Evolutionary conservation across 225 moss, liverwort and hornwort species (phyloP).

Genomic region (Bryoerythrophyllum caledonicum): DNA sequence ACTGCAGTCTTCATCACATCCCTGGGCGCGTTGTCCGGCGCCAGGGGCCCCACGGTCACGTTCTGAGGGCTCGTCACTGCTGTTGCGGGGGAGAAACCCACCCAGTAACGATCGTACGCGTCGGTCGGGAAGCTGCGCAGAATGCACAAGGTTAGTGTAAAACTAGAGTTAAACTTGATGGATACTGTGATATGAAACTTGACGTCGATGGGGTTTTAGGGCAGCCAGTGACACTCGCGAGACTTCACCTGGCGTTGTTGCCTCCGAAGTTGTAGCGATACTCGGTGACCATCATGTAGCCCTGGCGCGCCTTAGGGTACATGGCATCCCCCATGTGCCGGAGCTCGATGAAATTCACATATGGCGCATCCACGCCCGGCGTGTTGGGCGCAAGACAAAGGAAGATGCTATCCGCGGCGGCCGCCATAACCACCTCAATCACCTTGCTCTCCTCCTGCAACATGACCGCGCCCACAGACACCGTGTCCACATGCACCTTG

Average conservation of each 20-base stretch:
- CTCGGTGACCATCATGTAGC: slow-evolving; percentile 28
- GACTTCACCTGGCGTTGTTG: slow-evolving; percentile 8
- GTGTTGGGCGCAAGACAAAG: slow-evolving; percentile 31
- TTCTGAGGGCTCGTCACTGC: background rate
- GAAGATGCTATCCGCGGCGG: slow-evolving; percentile 21
- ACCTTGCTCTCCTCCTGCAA: background rate
- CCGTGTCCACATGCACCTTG: slow-evolving; percentile 30
- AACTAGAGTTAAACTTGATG: too few species aligned
- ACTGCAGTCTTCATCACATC: slow-evolving; percentile 32
- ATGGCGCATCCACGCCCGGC: slow-evolving; percentile 31
- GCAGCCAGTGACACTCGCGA: too few species aligned
- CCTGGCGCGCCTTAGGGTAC: slow-evolving; percentile 25
- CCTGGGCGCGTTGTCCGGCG: slow-evolving; percentile 30
- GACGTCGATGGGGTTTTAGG: too few species aligned
- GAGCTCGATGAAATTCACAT: slow-evolving; percentile 38
- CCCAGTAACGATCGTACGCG: slow-evolving; percentile 34
- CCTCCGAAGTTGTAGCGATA: slow-evolving; percentile 38
- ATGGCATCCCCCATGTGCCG: background rate
- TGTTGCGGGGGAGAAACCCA: background rate
- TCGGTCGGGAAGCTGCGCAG: slow-evolving; percentile 34
- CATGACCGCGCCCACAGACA: slow-evolving; percentile 8
- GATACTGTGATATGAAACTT: too few species aligned
- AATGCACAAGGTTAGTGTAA: too few species aligned
- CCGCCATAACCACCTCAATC: slow-evolving; percentile 27
- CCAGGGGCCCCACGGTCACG: background rate